Base-by-base conservation (phyloP, 202 grass and related monocot species). In the Setaria viridis region DNA sequence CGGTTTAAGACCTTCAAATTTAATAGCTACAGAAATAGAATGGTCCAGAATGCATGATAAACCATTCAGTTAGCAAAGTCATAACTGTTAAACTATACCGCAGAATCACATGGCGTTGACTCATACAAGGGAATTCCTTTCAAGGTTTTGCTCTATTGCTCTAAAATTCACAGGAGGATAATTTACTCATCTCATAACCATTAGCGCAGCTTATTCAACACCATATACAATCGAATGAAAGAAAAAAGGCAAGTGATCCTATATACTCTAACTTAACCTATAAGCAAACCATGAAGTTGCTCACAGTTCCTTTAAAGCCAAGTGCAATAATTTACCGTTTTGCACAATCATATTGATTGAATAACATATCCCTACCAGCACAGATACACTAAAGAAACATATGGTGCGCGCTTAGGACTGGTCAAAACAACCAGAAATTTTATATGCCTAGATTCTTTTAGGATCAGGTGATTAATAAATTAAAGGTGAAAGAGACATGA, bases 391-490 rank as follows among this genome's bases (percentile, higher is more conserved):
- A 79, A 83, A 69, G 67, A 80, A 71, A 59, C 49, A 74, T 37
- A 67, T 3, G 32, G 69, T 68, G 72, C 72, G 32, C 58, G 50
- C 53, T 87, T 66, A 87, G 69, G 84, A 77, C 75, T 84, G 74
- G 84, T 89, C 79, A 92, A 92, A 89, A 50, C 67, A 83, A 74
- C 68, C 64, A 57, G 80, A 77, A 75, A 82, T 74, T 87, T 83
- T 60, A 84, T 88, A 79, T 57, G 54, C 50, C 63, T 79, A 86
- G 87, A 86, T 89, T 86, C 90, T 76, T 89, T 89, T 86, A 76
- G 80, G 60, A 86, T 86, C 79, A 84, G 62, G 76, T 80, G 68
- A 84, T 89, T 89, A 86, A 77, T 89, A 89, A 77, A 89, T 76
- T 79, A 90, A 74, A 86, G 80, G 74, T 84, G 79, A 89, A 84